Percentiles rank a stretch among this genome's conserved stretches.
These are phyloP conservation scores for Hygrocybe coccinea DNA, from an alignment of 768 basidiomycete species.

Conservation along the genomic window DNA sequence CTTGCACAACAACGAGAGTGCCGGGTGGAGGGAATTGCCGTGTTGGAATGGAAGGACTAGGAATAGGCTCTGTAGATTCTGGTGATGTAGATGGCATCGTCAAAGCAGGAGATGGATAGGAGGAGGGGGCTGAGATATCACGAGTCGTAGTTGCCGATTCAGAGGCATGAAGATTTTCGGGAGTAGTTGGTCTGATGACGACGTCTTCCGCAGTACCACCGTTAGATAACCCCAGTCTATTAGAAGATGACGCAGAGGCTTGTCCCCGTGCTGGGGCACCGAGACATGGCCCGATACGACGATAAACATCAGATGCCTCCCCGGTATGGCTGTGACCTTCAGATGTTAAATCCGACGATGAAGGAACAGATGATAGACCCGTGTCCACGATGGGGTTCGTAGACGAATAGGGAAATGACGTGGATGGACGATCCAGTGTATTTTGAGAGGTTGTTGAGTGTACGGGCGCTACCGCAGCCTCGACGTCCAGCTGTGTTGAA, in stretches of 20 bases:
- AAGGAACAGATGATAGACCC: not conserved
- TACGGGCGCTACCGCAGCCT: constrained; percentile 2
- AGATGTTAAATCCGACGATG: not conserved
- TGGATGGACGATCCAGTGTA: constrained; percentile 6
- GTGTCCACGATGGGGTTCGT: not conserved
- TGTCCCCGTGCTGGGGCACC: not conserved
- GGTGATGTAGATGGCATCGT: not conserved
- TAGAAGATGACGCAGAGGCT: not conserved
- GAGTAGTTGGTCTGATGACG: not conserved
- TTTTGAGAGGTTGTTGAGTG: constrained; percentile 7
- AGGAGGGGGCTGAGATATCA: not conserved
- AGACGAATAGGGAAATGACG: not conserved
- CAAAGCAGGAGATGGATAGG: not conserved
- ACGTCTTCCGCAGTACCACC: not conserved
- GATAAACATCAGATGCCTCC: not conserved
- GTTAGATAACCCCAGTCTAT: not conserved
- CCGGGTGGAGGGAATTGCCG: constrained; percentile 67
- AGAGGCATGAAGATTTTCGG: not conserved
- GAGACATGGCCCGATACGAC: not conserved
- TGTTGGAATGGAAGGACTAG: constrained; percentile 11
- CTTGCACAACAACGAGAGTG: constrained; percentile 78
- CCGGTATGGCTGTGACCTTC: not conserved
- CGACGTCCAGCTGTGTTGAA: constrained; percentile 1
- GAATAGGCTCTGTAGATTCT: not conserved
- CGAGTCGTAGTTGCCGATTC: not conserved